Evolutionary conservation across 73 alveolate genomes (phyloP).

Genomic region (Symbiodinium pilosum): DNA sequence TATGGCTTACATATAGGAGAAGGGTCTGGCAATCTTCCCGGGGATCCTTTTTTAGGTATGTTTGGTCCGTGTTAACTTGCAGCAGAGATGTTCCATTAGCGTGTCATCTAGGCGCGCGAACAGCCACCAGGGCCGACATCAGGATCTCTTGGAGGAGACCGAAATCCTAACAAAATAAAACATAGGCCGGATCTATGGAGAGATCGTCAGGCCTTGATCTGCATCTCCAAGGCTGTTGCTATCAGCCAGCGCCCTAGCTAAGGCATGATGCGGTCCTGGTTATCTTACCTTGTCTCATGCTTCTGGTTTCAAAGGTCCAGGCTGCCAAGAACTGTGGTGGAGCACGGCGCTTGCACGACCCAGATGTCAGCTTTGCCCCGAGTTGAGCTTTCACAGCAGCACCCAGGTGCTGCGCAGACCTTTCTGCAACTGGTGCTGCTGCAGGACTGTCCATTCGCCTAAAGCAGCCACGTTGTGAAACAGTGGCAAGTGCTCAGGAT

Average conservation of each 20-base stretch:
- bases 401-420: background rate
- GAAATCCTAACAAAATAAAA: no score
- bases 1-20: background rate
- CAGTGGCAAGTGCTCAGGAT: background rate
- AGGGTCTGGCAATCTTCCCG: background rate
- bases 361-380: background rate
- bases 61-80: no score
- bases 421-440: background rate
- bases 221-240: background rate
- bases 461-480: no score
- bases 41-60: no score
- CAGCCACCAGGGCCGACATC: background rate
- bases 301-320: no score
- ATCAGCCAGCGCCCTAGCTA: background rate
- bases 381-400: no score
- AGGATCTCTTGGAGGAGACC: background rate
- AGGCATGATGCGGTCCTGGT: no score
- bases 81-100: no score
- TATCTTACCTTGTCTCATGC: no score
- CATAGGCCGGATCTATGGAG: no score
- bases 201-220: slow-evolving; percentile 1
- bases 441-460: no score
- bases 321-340: background rate
- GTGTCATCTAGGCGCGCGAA: background rate
- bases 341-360: background rate